These are phyloP conservation scores for Monosporozyma solicola DNA, from an alignment of 805 yeast species.

Conservation along the genomic window DNA sequence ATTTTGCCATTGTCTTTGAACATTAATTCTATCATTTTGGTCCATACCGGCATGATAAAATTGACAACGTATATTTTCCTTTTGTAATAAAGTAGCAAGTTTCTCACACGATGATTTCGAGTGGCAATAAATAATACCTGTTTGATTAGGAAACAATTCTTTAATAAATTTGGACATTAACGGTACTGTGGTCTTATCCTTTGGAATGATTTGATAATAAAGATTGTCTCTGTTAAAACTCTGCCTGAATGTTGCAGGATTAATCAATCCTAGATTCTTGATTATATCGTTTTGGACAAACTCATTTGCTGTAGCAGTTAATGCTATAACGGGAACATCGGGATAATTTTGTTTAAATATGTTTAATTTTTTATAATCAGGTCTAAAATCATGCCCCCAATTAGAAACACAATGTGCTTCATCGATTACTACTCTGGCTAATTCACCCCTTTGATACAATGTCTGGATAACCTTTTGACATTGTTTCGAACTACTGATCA, in stretches of 20 bases:
- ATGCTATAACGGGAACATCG: slow-evolving; percentile 82
- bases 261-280: slow-evolving; percentile 57
- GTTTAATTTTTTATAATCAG: slow-evolving; percentile 80
- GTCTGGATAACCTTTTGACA: slow-evolving; percentile 54
- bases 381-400: slow-evolving; percentile 98
- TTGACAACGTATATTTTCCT: slow-evolving; percentile 56
- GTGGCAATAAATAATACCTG: slow-evolving; percentile 92
- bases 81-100: slow-evolving; percentile 49
- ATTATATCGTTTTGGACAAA: slow-evolving; percentile 80
- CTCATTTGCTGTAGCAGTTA: slow-evolving; percentile 94
- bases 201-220: slow-evolving; percentile 65
- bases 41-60: slow-evolving; percentile 95
- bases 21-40: slow-evolving; percentile 56
- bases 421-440: slow-evolving; percentile 88
- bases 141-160: slow-evolving; percentile 41
- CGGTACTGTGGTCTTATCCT: slow-evolving; percentile 44
- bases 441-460: slow-evolving; percentile 43
- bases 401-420: slow-evolving; percentile 97
- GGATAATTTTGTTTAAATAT: slow-evolving; percentile 68
- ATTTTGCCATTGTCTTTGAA: slow-evolving; percentile 80
- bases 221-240: slow-evolving; percentile 88
- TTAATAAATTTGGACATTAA: slow-evolving; percentile 52
- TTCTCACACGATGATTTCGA: slow-evolving; percentile 84
- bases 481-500: slow-evolving; percentile 68
- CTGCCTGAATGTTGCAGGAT: slow-evolving; percentile 66